Base-by-base conservation (phyloP, 2,329 filamentous ascomycete genomes). In the Microdochium trichocladiopsis region DNA sequence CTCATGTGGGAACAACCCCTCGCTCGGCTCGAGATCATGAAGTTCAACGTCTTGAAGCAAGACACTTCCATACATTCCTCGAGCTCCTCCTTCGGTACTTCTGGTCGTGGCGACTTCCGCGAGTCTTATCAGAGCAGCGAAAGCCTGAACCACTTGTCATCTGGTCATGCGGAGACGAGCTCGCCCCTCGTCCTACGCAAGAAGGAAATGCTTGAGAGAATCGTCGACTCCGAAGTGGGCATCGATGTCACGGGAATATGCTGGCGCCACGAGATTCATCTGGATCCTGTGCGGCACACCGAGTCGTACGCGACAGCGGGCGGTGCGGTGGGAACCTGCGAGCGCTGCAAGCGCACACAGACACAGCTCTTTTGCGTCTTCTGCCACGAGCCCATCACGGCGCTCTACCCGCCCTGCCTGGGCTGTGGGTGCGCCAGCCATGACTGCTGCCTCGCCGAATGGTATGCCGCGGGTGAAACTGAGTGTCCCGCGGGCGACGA, bases 1-100 rank as follows among this genome's bases (percentile, higher is more conserved):
- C 83, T 84, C 57, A 79, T 82, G 67, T 87, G 84, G 84, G 72
- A 75, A 2, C 77, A 83, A 52, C 82, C 82, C 0, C 68, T 87
- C 4, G 75, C 80, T 28, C 74, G 83, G 18, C 74, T 87, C 1
- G 84, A 88, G 62, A 78, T 88, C 25, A 75, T 87, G 68, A 87
- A 88, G 61, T 87, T 87, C 61, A 86, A 86, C 56, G 76, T 81
- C 3, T 69, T 87, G 37, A 78, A 78, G 51, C 77, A 79, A 24
- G 73, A 76, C 48, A 64, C 63, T 21, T 55, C 59, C 48, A 59
- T 63, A 52, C 22, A 56, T 43, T 61, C 66, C 21, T 54, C 63
- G 22, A 23, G n/a, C 25, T 48, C 51, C 3, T 54, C 59, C 2
- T 61, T 63, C 3, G 55, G 57, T 2, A 55, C 48, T 23, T 47